Evolutionary conservation across 2,329 filamentous ascomycete genomes (phyloP), one percentile per base, ranked within the genome.

Genomic region (Epichloe coenophiala): DNA sequence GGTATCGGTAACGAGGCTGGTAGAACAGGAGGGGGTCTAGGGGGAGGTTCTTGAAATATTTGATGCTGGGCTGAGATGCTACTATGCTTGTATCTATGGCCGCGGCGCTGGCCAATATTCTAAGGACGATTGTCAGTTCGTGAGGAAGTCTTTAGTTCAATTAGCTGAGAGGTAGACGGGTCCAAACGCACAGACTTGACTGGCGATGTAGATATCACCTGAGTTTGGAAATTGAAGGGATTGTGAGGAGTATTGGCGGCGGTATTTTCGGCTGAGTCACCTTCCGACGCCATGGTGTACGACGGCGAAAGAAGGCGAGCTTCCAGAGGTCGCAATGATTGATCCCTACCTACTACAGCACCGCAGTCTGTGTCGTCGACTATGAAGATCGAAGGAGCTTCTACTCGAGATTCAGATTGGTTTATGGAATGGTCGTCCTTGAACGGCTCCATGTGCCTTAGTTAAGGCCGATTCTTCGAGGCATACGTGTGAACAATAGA

Each of bases 71-170:
- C 71, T 19, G 88, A 95, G 51, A 98, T 85, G 64, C 88, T 95
- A 65, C 87, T 94, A 71, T 97, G 91, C 65, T 96, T 95, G 76
- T 98, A 98, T 65, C 93, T 89, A 72, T 98, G 93, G 55, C 93
- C 93, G 54, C 91, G 84, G 57, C 93, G 82, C 67, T 95, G 88
- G 56, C 90, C 90, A 56, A 96, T 81, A 59, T 88, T 91, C 84
- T 94, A 49, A 7, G 35, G 19, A 43, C 7, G 8, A 19, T 15
- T 51, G 49, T 47, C 27, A 33, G 39, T 27, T 17, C 5, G 31
- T 13, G 49, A 43, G 37, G 44, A 23, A 38, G 12, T 37, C 45
- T 37, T 19, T 21, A 40, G 50, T 58, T 37, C 11, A 2, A 33
- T 56, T 31, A 13, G 52, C 19, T 27, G 40, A 46, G n/a, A n/a